Percentiles rank a stretch among this genome's conserved stretches.
These are phyloP conservation scores for Mrakia gelida DNA, from an alignment of 768 basidiomycete species.

Conservation along the genomic window DNA sequence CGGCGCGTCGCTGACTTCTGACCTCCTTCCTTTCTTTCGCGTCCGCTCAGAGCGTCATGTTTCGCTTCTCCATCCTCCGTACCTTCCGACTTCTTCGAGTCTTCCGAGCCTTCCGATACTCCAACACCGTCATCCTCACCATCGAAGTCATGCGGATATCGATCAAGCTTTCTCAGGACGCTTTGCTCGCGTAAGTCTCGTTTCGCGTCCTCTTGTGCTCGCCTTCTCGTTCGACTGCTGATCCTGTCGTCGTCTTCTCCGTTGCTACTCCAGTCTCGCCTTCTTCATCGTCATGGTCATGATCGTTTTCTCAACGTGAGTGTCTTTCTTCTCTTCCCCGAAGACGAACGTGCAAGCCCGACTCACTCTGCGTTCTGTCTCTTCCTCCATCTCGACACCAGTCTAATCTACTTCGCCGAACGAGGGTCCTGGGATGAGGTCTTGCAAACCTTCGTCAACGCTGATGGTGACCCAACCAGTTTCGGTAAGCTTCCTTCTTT, in stretches of 20 bases:
- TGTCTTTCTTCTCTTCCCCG: too few species aligned
- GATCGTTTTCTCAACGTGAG: conserved; percentile 1
- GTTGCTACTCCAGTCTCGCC: conserved; percentile 48
- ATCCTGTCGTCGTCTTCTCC: too few species aligned
- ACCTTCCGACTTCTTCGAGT: conserved; percentile 85
- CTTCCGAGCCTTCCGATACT: conserved; percentile 82
- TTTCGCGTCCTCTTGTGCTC: too few species aligned
- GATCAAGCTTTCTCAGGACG: conserved; percentile 77
- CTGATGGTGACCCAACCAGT: conserved; percentile 75
- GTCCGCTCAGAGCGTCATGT: conserved; percentile 63
- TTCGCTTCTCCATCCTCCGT: conserved; percentile 83
- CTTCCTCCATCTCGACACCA: not conserved
- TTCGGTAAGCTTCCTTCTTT: conserved; percentile 45
- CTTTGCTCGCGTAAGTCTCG: conserved; percentile 57
- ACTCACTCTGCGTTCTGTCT: not conserved
- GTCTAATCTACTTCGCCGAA: conserved; percentile 74
- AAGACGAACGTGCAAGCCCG: not conserved
- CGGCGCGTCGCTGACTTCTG: not conserved
- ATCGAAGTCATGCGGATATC: conserved; percentile 83
- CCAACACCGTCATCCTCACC: conserved; percentile 73
- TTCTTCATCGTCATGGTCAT: conserved; percentile 77
- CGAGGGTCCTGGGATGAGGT: conserved; percentile 82
- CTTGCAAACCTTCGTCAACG: conserved; percentile 73
- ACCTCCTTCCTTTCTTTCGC: conserved; percentile 1
- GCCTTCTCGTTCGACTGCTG: too few species aligned